phyloP scores from a whole-genome alignment of 345 rosid genomes.

The Salix suchowensis region DNA sequence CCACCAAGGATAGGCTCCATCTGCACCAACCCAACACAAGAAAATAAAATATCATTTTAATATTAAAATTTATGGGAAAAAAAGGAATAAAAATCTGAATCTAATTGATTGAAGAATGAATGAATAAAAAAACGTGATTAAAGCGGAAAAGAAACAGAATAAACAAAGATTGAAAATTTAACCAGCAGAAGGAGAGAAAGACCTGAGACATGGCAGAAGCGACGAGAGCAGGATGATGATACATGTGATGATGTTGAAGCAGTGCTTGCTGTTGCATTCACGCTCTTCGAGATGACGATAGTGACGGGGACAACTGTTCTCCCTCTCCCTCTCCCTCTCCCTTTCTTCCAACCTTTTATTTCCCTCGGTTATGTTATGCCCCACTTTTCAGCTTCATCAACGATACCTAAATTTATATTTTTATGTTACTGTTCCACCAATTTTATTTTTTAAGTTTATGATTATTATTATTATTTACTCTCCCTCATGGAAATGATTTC shows the following conservation, averaged over 20 bases:
- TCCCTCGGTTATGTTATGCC: too few relatives aligned
- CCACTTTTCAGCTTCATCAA: too few relatives aligned
- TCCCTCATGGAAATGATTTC: too few relatives aligned
- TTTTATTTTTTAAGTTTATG: too few relatives aligned
- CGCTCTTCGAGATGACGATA: neutral
- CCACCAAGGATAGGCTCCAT: constrained; percentile 96
- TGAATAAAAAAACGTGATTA: neutral
- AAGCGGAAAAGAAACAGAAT: neutral
- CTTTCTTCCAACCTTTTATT: too few relatives aligned
- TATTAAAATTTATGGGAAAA: too few relatives aligned
- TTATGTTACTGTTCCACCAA: too few relatives aligned
- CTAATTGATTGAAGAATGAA: neutral
- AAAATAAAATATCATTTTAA: too few relatives aligned
- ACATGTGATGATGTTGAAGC: constrained; percentile 34
- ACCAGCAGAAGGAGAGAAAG: neutral
- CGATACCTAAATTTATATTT: too few relatives aligned
- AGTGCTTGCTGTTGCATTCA: constrained; percentile 19
- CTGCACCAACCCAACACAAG: constrained; percentile 31
- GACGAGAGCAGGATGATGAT: constrained; percentile 29
- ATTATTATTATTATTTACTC: too few relatives aligned
- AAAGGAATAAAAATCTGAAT: neutral
- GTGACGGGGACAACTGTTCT: neutral
- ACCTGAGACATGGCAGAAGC: constrained; percentile 45
- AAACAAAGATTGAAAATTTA: neutral
- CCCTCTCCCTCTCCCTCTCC: neutral